Percentiles rank a stretch among this genome's conserved stretches.
Conservation (phyloP, 2,329 filamentous ascomycete genomes). For the Penicillium sp. region DNA sequence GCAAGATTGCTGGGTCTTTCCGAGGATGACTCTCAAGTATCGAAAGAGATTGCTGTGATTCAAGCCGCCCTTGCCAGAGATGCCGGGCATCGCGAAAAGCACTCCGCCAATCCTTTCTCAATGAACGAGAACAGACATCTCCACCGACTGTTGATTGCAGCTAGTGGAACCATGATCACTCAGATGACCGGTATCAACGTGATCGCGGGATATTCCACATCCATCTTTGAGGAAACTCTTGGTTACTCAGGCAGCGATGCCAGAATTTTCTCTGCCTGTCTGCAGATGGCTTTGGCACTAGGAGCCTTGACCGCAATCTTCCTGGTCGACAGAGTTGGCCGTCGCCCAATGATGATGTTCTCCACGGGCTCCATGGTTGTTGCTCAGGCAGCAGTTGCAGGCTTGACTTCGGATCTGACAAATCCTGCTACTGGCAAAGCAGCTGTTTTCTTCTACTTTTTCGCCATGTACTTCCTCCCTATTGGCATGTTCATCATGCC, state of each 20-base stretch:
- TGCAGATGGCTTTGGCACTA: conserved; percentile 7
- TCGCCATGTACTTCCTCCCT: conserved; percentile 2
- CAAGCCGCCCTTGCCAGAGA: conserved; percentile 3
- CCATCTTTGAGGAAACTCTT: conserved; percentile 8
- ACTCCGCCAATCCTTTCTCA: conserved; percentile 5
- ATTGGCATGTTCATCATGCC: conserved; percentile 14
- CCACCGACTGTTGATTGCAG: conserved; percentile 7
- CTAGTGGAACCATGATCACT: conserved; percentile 8
- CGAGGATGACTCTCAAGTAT: neutral
- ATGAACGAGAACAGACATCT: conserved; percentile 10
- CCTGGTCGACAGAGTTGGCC: conserved; percentile 8
- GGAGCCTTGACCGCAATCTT: conserved; percentile 6
- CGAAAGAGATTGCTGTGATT: conserved; percentile 6
- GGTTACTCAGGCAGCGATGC: conserved; percentile 3
- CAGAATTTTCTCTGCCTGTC: conserved; percentile 6
- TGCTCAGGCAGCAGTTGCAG: conserved; percentile 3
- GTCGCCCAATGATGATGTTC: conserved; percentile 8
- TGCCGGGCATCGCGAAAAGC: neutral
- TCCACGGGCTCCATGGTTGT: conserved; percentile 2
- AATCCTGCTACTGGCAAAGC: conserved; percentile 4
- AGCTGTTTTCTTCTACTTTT: conserved; percentile 12
- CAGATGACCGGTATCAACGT: conserved; percentile 9
- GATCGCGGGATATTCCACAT: conserved; percentile 9
- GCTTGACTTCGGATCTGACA: conserved; percentile 4
- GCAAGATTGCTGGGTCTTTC: conserved; percentile 2